A percentile compares a stretch with the other conserved stretches of the same genome.
These are phyloP conservation scores for Fraxinus pennsylvanica DNA, from an alignment of 257 asterid species.

Conservation along the genomic window DNA sequence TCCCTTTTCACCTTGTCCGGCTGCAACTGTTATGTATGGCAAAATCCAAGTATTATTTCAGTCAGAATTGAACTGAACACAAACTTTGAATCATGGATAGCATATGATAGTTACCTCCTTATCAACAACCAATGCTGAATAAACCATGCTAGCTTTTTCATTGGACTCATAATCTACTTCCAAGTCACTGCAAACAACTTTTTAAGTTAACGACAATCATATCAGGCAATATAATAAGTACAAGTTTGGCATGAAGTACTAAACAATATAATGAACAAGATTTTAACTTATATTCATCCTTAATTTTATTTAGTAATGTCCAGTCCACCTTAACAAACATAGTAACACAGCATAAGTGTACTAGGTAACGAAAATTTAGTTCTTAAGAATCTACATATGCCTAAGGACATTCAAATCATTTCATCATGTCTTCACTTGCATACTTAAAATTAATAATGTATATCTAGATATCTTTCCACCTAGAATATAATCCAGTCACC, in stretches of 20 bases:
- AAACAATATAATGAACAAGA: not conserved
- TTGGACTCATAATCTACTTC: slow-evolving; percentile 76
- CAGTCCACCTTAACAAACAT: not conserved
- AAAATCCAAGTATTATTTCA: slow-evolving; percentile 13
- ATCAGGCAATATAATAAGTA: not conserved
- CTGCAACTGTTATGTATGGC: slow-evolving; percentile 63
- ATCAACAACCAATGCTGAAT: slow-evolving; percentile 72
- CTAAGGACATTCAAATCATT: not conserved
- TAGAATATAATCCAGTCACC: not conserved
- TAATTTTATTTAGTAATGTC: not conserved
- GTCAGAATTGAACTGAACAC: slow-evolving; percentile 12
- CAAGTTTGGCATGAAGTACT: not conserved
- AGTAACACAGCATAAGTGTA: too few species aligned
- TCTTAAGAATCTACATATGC: not conserved
- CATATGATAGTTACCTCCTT: slow-evolving; percentile 59
- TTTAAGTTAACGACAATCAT: slow-evolving; percentile 12
- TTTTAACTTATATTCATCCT: not conserved
- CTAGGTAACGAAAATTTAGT: not conserved
- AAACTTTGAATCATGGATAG: slow-evolving; percentile 10
- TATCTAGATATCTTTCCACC: not conserved
- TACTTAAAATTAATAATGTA: not conserved
- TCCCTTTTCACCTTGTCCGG: slow-evolving; percentile 88
- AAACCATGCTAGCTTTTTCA: slow-evolving; percentile 62
- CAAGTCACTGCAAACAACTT: slow-evolving; percentile 55
- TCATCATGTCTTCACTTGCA: not conserved